phyloP scores from a whole-genome alignment of 2,329 filamentous ascomycete species.

The Alternaria arborescens region DNA sequence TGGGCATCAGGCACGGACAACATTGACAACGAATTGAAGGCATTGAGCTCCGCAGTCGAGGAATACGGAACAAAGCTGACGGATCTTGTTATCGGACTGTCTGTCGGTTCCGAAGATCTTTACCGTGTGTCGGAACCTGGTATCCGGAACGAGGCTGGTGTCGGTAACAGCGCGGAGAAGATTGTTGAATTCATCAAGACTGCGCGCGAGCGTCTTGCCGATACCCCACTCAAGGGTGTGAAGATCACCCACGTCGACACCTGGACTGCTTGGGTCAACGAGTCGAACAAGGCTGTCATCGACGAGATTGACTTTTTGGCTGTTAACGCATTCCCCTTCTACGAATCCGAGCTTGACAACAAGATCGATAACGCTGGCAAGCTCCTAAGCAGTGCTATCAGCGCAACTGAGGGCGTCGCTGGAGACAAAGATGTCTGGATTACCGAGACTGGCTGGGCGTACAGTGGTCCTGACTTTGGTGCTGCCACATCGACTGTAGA shows the following conservation, averaged over 20 bases:
- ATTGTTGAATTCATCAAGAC: constrained; percentile 67
- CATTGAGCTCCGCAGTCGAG: constrained; percentile 42
- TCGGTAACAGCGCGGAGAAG: constrained; percentile 68
- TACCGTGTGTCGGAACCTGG: constrained; percentile 77
- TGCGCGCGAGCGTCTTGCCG: constrained; percentile 61
- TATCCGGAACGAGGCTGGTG: constrained; percentile 66
- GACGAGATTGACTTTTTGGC: constrained; percentile 49
- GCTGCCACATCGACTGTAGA: constrained; percentile 38
- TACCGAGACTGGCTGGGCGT: constrained; percentile 52
- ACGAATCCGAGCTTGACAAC: constrained; percentile 45
- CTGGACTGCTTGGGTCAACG: constrained; percentile 49
- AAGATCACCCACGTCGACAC: constrained; percentile 55
- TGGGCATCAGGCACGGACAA: constrained; percentile 63
- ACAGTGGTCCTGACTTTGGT: constrained; percentile 41
- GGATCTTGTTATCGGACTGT: constrained; percentile 48
- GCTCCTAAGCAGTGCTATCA: constrained; percentile 40
- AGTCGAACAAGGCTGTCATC: constrained; percentile 47
- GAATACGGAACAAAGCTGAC: constrained; percentile 61
- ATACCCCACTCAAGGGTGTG: constrained; percentile 65
- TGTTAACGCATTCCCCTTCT: constrained; percentile 51
- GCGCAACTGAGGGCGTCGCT: constrained; percentile 41
- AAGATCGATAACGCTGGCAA: constrained; percentile 54
- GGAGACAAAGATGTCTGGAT: constrained; percentile 49
- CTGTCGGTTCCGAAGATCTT: constrained; percentile 57
- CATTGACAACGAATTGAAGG: constrained; percentile 47